Conservation (phyloP, 805 yeast genomes). For the Scheffersomyces amazonensis region DNA sequence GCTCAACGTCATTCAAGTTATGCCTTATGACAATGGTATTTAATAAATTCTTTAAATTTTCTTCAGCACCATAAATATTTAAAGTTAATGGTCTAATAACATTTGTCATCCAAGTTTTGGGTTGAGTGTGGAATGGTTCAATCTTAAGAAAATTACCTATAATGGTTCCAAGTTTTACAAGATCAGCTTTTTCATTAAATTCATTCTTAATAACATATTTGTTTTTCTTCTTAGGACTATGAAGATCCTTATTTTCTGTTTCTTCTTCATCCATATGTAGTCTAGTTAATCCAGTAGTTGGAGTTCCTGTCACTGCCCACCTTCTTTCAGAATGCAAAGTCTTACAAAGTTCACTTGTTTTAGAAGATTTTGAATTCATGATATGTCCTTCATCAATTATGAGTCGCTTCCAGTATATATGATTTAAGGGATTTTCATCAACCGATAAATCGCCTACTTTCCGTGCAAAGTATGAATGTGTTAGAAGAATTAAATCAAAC, state of each 20-base stretch:
- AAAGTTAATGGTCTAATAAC: conserved; percentile 49
- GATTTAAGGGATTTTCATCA: conserved; percentile 32
- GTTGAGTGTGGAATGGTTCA: conserved; percentile 53
- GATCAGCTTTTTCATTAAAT: conserved; percentile 53
- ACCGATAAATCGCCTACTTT: conserved; percentile 25
- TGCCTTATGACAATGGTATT: conserved; percentile 56
- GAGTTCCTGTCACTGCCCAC: conserved; percentile 79
- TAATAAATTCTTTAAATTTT: conserved; percentile 41
- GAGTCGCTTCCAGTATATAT: conserved; percentile 62
- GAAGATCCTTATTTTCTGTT: conserved; percentile 5
- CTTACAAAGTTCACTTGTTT: conserved; percentile 48
- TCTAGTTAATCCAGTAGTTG: conserved; percentile 66
- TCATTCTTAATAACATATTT: conserved; percentile 47
- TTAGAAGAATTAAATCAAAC: conserved; percentile 54
- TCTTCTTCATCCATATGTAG: conserved; percentile 46
- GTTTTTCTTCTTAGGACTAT: conserved; percentile 14
- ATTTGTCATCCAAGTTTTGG: conserved; percentile 44
- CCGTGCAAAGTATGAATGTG: conserved; percentile 44
- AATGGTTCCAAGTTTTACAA: conserved; percentile 50
- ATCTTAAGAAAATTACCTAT: conserved; percentile 53
- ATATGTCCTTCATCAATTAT: conserved; percentile 78
- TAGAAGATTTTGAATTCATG: conserved; percentile 50
- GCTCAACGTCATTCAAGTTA: conserved; percentile 48
- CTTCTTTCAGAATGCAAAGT: conserved; percentile 54
- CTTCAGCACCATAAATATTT: conserved; percentile 36